Base-by-base conservation (phyloP, 2,329 filamentous ascomycete species). In the Trichoderma asperellum region DNA sequence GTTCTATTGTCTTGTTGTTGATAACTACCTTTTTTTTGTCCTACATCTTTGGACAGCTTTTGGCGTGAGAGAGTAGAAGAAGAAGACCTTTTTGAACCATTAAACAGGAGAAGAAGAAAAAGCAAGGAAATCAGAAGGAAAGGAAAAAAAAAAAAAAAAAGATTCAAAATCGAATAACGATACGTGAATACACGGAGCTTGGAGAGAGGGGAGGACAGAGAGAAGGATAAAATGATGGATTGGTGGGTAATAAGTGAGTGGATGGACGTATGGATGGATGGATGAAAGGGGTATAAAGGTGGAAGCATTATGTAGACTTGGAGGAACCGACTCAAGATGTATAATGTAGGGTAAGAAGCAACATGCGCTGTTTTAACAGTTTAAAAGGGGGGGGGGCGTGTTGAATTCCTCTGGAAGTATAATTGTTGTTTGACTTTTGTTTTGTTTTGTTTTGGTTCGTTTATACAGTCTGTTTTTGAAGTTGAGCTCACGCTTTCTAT, bases 301-400 rank as follows among this genome's bases (percentile, higher is more conserved):
- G 27, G 52, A 65, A 57, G 62, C 62, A 65, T 65, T 5, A 16
- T 65, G 62, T 66, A 66, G 63, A 65, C n/a, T 49, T 11, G 37
- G 32, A 37, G 29, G 12, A 27, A 37, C 29, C 32, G 34, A 34
- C 55, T 10, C 8, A 18, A 10, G 49, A 16, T 68, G 56, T 68
- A 27, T 29, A 27, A 24, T 49, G 47, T 43, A 43, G 40, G 40
- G 40, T n/a, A 43, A 8, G 40, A 8, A 43, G 40, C 40, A 43
- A 43, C 18, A 10, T 8, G 37, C 37, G 7, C 40, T 43, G 40
- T 43, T 43, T 43, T 43, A 8, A 43, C 18, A 24, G 32, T 32
- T 47, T 47, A 21, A 43, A 60, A n/a, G n/a, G n/a, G n/a, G 16
- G 35, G 37, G 34, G 43, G 37, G 24, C 29, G 11, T 21, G 49